Base-by-base conservation (phyloP, 2,329 filamentous ascomycete species). In the Chaetomiaceae sp. region DNA sequence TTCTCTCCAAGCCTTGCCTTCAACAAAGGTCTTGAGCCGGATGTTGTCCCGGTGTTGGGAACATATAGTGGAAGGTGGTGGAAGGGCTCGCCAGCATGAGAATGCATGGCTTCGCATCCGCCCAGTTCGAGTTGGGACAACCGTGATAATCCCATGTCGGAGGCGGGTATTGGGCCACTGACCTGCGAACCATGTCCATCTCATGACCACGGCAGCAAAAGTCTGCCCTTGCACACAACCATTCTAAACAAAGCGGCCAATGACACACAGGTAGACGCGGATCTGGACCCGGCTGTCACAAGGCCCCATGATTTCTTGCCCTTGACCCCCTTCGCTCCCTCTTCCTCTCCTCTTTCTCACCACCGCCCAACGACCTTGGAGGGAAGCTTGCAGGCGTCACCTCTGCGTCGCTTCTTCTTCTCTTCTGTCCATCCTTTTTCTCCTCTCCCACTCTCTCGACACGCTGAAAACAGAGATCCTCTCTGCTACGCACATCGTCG, bases 241-340 rank as follows among this genome's bases (percentile, higher is more conserved):
- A 21, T 27, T 13, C 14, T n/a, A 44, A n/a, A 45, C 23, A 16
- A 35, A 33, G 34, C 34, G 44, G 44, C 44, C 16, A 46, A 46
- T 46, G 16, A 20, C n/a, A n/a, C n/a, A n/a, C n/a, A n/a, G n/a
- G n/a, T n/a, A n/a, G n/a, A n/a, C 23, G 16, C 31, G 31, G 19
- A 44, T 19, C 7, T 17, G 10, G 39, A 49, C 39, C 46, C 46
- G 46, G 31, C n/a, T 37, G 9, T 16, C 25, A 31, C 3, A 3
- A 13, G 5, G 5, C 13, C n/a, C 2, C 27, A 5, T n/a, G 7
- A 31, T 42, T 42, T 49, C 23, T 38, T 37, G 10, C 39, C 8
- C 13, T 20, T 19, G 31, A 12, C 21, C 21, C n/a, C 25, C 16
- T 38, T 6, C 30, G 21, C 19, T 12, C 43, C 31, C 30, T 43